Evolutionary conservation across 2,329 filamentous ascomycete species (phyloP).

Genomic region (Xylariaceae sp.): DNA sequence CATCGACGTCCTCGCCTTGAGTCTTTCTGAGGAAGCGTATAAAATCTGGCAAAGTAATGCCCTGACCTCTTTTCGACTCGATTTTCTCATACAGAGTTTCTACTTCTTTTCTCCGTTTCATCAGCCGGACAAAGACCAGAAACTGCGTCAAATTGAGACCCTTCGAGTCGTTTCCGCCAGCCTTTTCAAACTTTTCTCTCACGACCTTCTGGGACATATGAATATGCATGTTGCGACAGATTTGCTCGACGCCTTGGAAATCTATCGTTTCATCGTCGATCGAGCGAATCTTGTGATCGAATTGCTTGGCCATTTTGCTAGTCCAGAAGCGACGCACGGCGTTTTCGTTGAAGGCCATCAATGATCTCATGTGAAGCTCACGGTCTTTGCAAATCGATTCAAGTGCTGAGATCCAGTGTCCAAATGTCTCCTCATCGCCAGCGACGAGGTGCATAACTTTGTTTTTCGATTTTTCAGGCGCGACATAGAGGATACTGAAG

Average conservation of each 20-base stretch:
- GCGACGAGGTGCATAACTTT: slow-evolving; percentile 90
- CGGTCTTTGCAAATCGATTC: slow-evolving; percentile 82
- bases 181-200: slow-evolving; percentile 69
- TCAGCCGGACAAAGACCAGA: slow-evolving; percentile 73
- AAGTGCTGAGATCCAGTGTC: slow-evolving; percentile 79
- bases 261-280: slow-evolving; percentile 70
- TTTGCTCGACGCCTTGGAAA: slow-evolving; percentile 72
- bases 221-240: slow-evolving; percentile 89
- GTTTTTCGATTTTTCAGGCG: slow-evolving; percentile 74
- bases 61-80: slow-evolving; percentile 56
- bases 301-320: slow-evolving; percentile 73
- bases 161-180: slow-evolving; percentile 63
- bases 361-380: slow-evolving; percentile 83
- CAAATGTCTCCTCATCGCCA: slow-evolving; percentile 66
- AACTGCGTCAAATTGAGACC: slow-evolving; percentile 79
- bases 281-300: slow-evolving; percentile 48
- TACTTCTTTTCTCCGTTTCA: slow-evolving; percentile 84
- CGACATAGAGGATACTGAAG: slow-evolving; percentile 86
- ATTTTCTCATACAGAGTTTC: slow-evolving; percentile 67
- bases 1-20: slow-evolving; percentile 74
- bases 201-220: slow-evolving; percentile 78
- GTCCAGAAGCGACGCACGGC: slow-evolving; percentile 84
- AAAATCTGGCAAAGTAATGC: slow-evolving; percentile 73
- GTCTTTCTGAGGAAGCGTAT: slow-evolving; percentile 68
- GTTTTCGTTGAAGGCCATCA: slow-evolving; percentile 81